Evolutionary conservation across 345 rosid species (phyloP).

Genomic region (Lepidium aucheri): DNA sequence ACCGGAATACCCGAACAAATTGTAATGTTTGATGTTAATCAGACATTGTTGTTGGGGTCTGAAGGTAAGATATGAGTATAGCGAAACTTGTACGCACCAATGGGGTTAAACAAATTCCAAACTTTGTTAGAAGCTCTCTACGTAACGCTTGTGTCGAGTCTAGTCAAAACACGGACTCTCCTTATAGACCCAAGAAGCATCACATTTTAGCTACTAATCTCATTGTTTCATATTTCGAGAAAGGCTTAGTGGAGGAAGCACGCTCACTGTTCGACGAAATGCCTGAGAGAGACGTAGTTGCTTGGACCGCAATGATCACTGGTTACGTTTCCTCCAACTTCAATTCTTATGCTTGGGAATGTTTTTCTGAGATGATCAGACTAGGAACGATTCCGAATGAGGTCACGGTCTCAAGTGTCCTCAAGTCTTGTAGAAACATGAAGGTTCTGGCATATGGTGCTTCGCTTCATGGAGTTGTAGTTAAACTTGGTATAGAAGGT

Average conservation of each 20-base stretch:
- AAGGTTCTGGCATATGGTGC: constrained; percentile 41
- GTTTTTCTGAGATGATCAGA: constrained; percentile 58
- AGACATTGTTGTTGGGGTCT: neutral
- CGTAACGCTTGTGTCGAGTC: constrained; percentile 21
- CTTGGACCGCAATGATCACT: constrained; percentile 28
- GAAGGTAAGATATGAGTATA: constrained; percentile 21
- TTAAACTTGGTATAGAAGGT: constrained; percentile 59
- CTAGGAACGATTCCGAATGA: constrained; percentile 44
- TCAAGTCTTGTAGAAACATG: constrained; percentile 71
- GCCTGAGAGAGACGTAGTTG: constrained; percentile 24
- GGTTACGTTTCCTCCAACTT: constrained; percentile 39
- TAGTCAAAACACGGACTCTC: constrained; percentile 8
- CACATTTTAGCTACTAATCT: constrained; percentile 62
- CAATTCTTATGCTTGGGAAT: constrained; percentile 41
- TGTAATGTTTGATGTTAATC: no score
- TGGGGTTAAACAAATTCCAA: constrained; percentile 32
- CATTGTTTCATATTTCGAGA: constrained; percentile 40
- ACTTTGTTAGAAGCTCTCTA: constrained; percentile 35
- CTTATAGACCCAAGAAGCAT: constrained; percentile 41
- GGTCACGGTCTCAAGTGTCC: constrained; percentile 54
- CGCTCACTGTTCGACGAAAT: constrained; percentile 34
- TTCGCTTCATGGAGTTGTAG: constrained; percentile 55
- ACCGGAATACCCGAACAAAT: neutral
- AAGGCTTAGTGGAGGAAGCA: constrained; percentile 77
- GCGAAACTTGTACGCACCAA: constrained; percentile 26